phyloP scores from a whole-genome alignment of 768 basidiomycete genomes.

The Leccinum fibrillosum region DNA sequence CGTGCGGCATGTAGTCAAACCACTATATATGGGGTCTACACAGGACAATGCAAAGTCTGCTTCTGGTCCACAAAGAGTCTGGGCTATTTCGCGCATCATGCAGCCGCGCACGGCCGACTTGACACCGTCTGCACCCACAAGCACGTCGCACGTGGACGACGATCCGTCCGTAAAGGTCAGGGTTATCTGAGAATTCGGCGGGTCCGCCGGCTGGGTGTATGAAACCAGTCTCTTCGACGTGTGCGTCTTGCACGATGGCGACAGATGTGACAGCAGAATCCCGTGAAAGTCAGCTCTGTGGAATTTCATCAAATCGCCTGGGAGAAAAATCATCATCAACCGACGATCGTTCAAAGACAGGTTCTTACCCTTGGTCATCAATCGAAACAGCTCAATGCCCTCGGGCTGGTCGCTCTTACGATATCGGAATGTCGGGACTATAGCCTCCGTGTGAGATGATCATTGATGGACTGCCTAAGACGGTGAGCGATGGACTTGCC shows the following conservation, averaged over 20 bases:
- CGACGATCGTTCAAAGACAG: background rate
- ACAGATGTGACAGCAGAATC: constrained; percentile 51
- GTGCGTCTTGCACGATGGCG: constrained; percentile 43
- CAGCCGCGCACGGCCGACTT: constrained; percentile 47
- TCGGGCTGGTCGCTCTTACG: constrained; percentile 59
- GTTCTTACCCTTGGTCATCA: constrained; percentile 53
- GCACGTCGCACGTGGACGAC: constrained; percentile 56
- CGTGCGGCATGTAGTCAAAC: constrained; percentile 55
- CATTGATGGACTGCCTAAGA: background rate
- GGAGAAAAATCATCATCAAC: background rate
- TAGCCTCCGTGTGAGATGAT: background rate
- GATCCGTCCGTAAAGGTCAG: constrained; percentile 63
- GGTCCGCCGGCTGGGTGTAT: constrained; percentile 46
- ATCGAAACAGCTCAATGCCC: constrained; percentile 50
- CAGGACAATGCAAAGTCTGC: constrained; percentile 41
- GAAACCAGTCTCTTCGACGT: constrained; percentile 59
- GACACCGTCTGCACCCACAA: constrained; percentile 67
- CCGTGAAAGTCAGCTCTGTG: constrained; percentile 72
- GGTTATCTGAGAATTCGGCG: constrained; percentile 29
- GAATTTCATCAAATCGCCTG: constrained; percentile 49
- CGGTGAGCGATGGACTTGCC: constrained; percentile 8
- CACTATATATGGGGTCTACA: constrained; percentile 57
- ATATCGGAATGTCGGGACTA: constrained; percentile 52
- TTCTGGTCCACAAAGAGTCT: constrained; percentile 36
- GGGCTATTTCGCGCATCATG: constrained; percentile 33